These are phyloP conservation scores for Gautieria morchelliformis DNA, from an alignment of 768 basidiomycete genomes.

Conservation along the genomic window DNA sequence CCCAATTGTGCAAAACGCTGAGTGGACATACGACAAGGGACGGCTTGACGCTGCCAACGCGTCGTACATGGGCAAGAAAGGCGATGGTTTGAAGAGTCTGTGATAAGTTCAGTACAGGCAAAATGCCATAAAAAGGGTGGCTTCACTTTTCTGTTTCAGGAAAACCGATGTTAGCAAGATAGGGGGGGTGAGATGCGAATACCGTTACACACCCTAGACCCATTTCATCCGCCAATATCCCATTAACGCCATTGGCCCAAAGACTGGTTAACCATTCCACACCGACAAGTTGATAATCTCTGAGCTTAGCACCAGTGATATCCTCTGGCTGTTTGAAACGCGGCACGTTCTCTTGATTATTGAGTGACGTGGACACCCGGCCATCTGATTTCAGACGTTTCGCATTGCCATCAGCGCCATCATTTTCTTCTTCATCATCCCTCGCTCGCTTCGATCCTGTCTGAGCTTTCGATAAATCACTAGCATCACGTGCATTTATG, in stretches of 20 bases:
- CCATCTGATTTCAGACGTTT: conserved; percentile 3
- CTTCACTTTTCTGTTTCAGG: conserved; percentile 5
- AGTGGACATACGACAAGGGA: conserved; percentile 90
- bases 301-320: conserved; percentile 77
- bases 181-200: background rate
- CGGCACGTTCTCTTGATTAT: conserved; percentile 8
- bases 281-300: conserved; percentile 88
- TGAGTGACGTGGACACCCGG: background rate
- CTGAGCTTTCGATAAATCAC: background rate
- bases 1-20: conserved; percentile 90
- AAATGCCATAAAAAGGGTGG: conserved; percentile 10
- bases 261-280: conserved; percentile 92
- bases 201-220: conserved; percentile 69
- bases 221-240: conserved; percentile 90
- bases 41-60: conserved; percentile 56
- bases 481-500: background rate
- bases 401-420: background rate
- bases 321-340: conserved; percentile 65
- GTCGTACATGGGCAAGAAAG: conserved; percentile 83
- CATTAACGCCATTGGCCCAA: conserved; percentile 76
- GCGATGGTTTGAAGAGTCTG: conserved; percentile 94
- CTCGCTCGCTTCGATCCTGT: background rate
- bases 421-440: background rate
- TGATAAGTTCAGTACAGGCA: background rate
- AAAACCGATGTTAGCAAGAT: background rate